These are phyloP conservation scores for Pleurostoma richardsiae DNA, from an alignment of 2,329 filamentous ascomycete species.

Conservation along the genomic window DNA sequence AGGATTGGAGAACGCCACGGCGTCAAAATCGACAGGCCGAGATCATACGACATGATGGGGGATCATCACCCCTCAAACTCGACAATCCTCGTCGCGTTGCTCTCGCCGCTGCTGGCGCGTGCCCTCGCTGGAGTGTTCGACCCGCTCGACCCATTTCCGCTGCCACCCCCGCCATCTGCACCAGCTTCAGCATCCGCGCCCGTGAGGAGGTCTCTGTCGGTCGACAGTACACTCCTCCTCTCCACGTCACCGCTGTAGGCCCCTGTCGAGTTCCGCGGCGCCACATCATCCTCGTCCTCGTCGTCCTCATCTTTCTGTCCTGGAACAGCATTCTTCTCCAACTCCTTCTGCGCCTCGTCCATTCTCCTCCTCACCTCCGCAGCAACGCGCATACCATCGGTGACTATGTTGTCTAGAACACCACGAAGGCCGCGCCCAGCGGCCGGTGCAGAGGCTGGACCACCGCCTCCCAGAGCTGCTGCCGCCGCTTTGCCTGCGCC, in stretches of 20 bases:
- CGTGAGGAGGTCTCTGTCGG: conserved; percentile 66
- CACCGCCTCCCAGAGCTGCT: conserved; percentile 31
- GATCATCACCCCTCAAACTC: conserved; percentile 38
- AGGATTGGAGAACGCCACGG: too few species aligned
- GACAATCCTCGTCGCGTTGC: conserved; percentile 32
- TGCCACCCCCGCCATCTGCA: conserved; percentile 25
- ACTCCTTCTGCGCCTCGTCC: conserved; percentile 90
- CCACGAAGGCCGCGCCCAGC: conserved; percentile 74
- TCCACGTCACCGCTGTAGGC: conserved; percentile 52
- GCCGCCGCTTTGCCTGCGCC: conserved; percentile 38
- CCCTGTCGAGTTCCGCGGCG: conserved; percentile 35
- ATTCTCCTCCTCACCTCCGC: conserved; percentile 87
- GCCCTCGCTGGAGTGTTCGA: conserved; percentile 1
- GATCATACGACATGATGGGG: too few species aligned
- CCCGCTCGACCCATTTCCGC: conserved; percentile 12
- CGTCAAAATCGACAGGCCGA: too few species aligned
- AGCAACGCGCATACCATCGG: conserved; percentile 93
- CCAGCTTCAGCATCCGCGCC: conserved; percentile 69
- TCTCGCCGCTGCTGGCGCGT: conserved; percentile 9
- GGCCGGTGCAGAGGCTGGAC: conserved; percentile 46
- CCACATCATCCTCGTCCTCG: conserved; percentile 64
- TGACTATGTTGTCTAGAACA: conserved; percentile 95
- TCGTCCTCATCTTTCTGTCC: conserved; percentile 47
- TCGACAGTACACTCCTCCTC: conserved; percentile 58
- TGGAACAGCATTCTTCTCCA: conserved; percentile 76